Base-by-base conservation (phyloP, 495 filamentous ascomycete genomes). In the Lophium mytilinum region DNA sequence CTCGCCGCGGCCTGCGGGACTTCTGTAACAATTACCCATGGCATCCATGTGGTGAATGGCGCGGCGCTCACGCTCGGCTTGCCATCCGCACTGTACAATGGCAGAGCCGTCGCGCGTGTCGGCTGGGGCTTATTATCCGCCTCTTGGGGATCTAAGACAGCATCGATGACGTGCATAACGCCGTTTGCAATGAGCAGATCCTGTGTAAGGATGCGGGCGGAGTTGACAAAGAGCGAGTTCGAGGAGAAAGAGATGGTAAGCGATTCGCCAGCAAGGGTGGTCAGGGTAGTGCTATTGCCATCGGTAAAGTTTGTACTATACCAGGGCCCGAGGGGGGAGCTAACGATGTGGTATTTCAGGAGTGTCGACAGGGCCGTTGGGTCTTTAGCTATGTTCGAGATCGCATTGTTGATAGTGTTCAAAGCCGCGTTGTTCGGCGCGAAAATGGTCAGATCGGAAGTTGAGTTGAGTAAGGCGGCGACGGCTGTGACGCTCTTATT, bases 371-470 rank as follows among this genome's bases (percentile, higher is more conserved):
- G 24, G 17, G 45, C 45, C 4, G 45, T 24, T 12, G 45, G 45
- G 17, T 48, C 21, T 6, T 30, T 30, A 30, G 45, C 14, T 12
- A 48, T 11, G 45, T 17, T 14, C 5, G 14, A 9, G 17, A 48
- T 18, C 9, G 45, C 45, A 2, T 12, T 9, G 14, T 17, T 24
- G 45, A 48, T 30, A 7, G 21, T 14, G 7, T 58, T 49, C 43
- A 64, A 56, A 14, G 63, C 63, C 21, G 50, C 61, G 24, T 66
- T 66, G 33, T 51, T 53, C 9, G 63, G 63, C 4, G 53, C 60
- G n/a, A 66, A 66, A 21, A 64, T 53, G n/a, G 63, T 64, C 36
- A 66, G 47, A 33, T 63, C 63, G 17, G 21, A 34, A 4, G 57
- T 34, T 21, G 33, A 19, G 18, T 52, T 48, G 5, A 60, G 15